A percentile compares a stretch with the other conserved stretches of the same genome.
phyloP scores from a whole-genome alignment of 176 grass and related monocot genomes.

The Pontederia crassipes region DNA sequence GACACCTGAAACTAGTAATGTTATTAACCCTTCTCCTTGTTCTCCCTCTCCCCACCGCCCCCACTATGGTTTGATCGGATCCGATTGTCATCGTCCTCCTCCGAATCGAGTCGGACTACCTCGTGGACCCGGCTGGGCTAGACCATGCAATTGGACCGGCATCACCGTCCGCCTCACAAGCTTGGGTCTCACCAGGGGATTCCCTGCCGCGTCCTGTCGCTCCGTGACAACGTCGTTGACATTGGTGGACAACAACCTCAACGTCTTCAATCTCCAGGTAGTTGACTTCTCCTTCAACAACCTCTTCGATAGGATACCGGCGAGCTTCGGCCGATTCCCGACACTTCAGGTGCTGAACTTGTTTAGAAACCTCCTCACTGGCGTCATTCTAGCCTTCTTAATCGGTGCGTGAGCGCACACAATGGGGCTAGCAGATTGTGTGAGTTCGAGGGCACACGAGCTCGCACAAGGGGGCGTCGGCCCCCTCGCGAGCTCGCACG shows the following conservation, averaged over 20 bases:
- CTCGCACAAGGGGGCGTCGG: no score
- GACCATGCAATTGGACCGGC: slow-evolving; percentile 35
- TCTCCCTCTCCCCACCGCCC: no score
- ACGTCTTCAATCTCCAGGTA: slow-evolving; percentile 1
- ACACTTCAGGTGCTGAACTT: slow-evolving; percentile 21
- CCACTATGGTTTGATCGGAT: no score
- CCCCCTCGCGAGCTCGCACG: no score
- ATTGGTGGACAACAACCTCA: background rate
- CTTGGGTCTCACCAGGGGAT: slow-evolving; percentile 15
- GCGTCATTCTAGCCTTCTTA: slow-evolving; percentile 23
- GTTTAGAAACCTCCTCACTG: slow-evolving; percentile 22
- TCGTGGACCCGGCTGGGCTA: slow-evolving; percentile 23
- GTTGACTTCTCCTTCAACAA: slow-evolving; percentile 21
- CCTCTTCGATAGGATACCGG: slow-evolving; percentile 28
- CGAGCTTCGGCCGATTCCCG: slow-evolving; percentile 4
- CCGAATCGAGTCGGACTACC: slow-evolving; percentile 25
- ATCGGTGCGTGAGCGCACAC: no score
- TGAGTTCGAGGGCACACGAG: no score
- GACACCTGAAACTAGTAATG: no score
- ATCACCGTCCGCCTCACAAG: slow-evolving; percentile 1
- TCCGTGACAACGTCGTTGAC: slow-evolving; percentile 24
- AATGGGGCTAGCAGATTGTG: no score
- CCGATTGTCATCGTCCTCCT: background rate
- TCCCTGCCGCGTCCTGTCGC: background rate
- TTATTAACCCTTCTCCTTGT: no score